Base-by-base conservation (phyloP, 2,329 filamentous ascomycete species). In the Diaporthe batatas region DNA sequence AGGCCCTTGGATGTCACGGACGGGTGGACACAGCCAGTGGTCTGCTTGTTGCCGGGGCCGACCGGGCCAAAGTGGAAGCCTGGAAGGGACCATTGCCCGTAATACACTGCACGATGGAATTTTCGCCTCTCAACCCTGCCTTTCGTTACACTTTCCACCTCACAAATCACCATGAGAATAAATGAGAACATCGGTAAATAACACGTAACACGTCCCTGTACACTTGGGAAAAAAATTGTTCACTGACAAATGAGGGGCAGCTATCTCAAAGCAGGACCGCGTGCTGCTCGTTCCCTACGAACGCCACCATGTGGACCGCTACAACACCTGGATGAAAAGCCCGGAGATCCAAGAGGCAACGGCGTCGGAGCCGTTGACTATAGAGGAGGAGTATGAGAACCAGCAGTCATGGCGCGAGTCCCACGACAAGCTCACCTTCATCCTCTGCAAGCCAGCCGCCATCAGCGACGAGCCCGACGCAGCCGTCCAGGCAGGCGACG, bases 311-410 rank as follows among this genome's bases (percentile, higher is more conserved):
- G 96, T 98, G 32, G 87, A 87, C 21, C 91, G 88, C 49, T 98
- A 98, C 80, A 94, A 98, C 80, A 84, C 87, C 78, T 98, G 96
- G 96, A 98, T 98, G 95, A 89, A 95, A 85, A 92, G 96, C 14
- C 73, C 93, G 91, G 88, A 91, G 59, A 93, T 98, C 51, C 95
- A 93, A 84, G 86, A 91, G 82, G 92, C 93, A 70, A 98, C 96
- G 0, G 95, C 96, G 0, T 98, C 95, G 0, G 95, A 98, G 75
- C 93, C 92, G 0, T 87, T 98, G 67, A 91, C 89, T 0, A 85
- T 98, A 0, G 86, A 90, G 0, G 92, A 98, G 79, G 96, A 98
- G 85, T 94, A 96, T 82, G 89, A 90, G 65, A 98, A 98, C 91
- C 96, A 98, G 82, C 84, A 84, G n/a, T 94, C 91, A 75, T 98